Conservation (phyloP, 257 asterid genomes). For the Solanum virginianum region DNA sequence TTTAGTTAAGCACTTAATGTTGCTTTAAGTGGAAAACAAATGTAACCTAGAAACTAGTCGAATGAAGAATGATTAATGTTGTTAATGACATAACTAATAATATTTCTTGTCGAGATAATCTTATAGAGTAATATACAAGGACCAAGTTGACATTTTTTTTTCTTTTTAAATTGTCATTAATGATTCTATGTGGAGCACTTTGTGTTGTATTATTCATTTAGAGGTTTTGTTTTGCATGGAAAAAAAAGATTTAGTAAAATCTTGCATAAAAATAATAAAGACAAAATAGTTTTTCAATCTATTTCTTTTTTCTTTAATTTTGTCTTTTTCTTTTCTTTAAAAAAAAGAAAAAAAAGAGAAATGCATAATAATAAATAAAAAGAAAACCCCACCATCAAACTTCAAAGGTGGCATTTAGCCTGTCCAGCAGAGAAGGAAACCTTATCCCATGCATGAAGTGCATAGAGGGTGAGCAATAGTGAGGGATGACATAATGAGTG, state of each 20-base stretch:
- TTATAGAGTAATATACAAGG: not conserved
- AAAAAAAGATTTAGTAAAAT: not conserved
- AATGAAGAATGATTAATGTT: not conserved
- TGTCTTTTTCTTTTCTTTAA: too few relatives aligned
- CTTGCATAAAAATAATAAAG: not conserved
- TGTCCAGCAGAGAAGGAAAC: not conserved
- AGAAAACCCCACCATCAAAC: not conserved
- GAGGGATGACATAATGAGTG: not conserved
- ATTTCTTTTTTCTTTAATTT: too few relatives aligned
- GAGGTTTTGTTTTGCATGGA: not conserved
- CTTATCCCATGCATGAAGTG: not conserved
- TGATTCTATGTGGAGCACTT: not conserved
- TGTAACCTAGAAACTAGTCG: not conserved
- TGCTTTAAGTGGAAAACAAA: not conserved
- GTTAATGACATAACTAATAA: not conserved
- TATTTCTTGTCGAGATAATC: not conserved
- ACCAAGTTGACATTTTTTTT: not conserved
- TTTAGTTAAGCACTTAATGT: not conserved
- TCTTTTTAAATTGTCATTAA: not conserved
- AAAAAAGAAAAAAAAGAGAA: too few relatives aligned
- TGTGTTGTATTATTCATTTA: not conserved
- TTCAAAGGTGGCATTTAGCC: not conserved
- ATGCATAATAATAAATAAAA: not conserved
- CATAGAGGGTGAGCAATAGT: not conserved
- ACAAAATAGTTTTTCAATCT: not conserved